A percentile compares a stretch with the other conserved stretches of the same genome.
phyloP scores from a whole-genome alignment of 805 yeast species.

The Saturnispora sanitii region DNA sequence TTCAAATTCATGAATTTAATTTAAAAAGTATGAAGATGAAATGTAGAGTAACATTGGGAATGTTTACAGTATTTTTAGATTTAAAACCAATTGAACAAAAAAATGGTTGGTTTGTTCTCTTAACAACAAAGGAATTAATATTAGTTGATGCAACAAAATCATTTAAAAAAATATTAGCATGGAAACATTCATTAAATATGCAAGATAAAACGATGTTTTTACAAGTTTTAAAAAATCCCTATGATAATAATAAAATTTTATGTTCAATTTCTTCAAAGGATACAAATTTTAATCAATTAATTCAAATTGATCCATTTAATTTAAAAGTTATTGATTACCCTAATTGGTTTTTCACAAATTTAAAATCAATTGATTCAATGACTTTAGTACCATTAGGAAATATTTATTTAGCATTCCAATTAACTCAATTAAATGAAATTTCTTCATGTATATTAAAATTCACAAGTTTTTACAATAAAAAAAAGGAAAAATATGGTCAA shows the following conservation, averaged over 20 bases:
- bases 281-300: constrained; percentile 21
- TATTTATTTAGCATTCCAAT: constrained; percentile 2
- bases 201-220: constrained; percentile 45
- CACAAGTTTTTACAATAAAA: constrained; percentile 6
- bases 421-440: constrained; percentile 13
- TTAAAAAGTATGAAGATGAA: constrained; percentile 19
- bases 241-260: constrained; percentile 9
- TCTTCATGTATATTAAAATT: constrained; percentile 13
- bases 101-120: constrained; percentile 32
- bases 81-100: constrained; percentile 23
- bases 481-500: constrained; percentile 26
- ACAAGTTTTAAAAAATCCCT: constrained; percentile 14
- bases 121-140: constrained; percentile 60
- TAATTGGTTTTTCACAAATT: constrained; percentile 17
- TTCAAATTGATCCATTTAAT: constrained; percentile 23
- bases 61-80: constrained; percentile 46
- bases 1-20: constrained; percentile 31
- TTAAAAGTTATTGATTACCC: constrained; percentile 18
- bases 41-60: constrained; percentile 37
- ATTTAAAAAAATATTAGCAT: constrained; percentile 45
- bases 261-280: constrained; percentile 26
- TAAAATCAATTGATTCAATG: constrained; percentile 14
- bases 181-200: constrained; percentile 60
- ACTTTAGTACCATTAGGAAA: constrained; percentile 6
- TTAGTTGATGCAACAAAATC: constrained; percentile 33